phyloP scores from a whole-genome alignment of 257 asterid species.

The Ballota nigra region DNA sequence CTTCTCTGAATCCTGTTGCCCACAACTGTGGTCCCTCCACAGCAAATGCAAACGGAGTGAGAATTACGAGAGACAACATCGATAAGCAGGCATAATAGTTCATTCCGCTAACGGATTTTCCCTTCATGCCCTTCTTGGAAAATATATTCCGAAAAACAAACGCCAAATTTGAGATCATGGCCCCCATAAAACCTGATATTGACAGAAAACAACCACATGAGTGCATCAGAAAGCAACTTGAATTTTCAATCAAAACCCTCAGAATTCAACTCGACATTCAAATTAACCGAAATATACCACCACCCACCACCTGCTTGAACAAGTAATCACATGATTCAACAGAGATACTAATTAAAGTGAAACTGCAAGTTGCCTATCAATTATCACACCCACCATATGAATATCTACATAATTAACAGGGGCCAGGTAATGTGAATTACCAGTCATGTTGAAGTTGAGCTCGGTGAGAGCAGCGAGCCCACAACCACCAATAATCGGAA shows the following conservation, averaged over 20 bases:
- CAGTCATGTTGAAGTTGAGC: conserved; percentile 91
- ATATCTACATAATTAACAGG: not conserved
- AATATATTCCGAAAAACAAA: conserved; percentile 95
- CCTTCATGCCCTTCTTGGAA: conserved; percentile 98
- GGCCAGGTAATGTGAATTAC: conserved; percentile 34
- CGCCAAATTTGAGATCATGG: conserved; percentile 96
- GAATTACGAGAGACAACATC: conserved; percentile 72
- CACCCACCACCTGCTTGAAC: conserved; percentile 18
- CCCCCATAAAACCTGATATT: conserved; percentile 93
- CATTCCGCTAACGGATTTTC: conserved; percentile 95
- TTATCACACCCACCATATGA: not conserved
- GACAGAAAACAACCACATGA: conserved; percentile 44
- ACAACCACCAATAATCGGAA: conserved; percentile 94
- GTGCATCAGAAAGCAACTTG: conserved; percentile 30
- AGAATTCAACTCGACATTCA: not conserved
- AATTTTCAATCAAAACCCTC: conserved; percentile 12
- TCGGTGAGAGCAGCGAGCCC: conserved; percentile 87
- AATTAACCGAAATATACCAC: conserved; percentile 16
- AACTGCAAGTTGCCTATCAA: conserved; percentile 14
- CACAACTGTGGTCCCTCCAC: conserved; percentile 98
- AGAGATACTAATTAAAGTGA: conserved; percentile 7
- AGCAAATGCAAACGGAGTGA: conserved; percentile 94
- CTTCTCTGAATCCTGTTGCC: conserved; percentile 69
- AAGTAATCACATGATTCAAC: conserved; percentile 17
- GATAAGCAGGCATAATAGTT: conserved; percentile 96